Evolutionary conservation across 495 filamentous ascomycete species (phyloP).

Genomic region (Staphylotrichum longicolle): DNA sequence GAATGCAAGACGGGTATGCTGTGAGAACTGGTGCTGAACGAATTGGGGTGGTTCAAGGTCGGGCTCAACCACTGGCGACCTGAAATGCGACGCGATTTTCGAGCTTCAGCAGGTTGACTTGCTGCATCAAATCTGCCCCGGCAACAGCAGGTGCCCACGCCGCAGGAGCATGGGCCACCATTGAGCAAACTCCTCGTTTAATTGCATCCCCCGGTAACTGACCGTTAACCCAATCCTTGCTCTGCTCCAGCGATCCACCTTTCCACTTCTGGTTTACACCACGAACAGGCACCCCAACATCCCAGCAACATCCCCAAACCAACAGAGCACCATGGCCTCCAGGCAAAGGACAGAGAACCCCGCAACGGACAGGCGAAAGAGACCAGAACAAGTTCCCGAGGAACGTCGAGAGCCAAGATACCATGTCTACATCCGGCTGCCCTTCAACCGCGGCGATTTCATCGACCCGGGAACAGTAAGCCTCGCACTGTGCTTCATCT

Average conservation of each 20-base stretch:
- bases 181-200: not conserved
- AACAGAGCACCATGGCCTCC: conserved; percentile 18
- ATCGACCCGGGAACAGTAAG: conserved; percentile 82
- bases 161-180: not conserved
- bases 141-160: conserved; percentile 6
- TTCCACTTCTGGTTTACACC: conserved; percentile 10
- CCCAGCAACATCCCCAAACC: conserved; percentile 3
- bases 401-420: conserved; percentile 47
- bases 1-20: not conserved
- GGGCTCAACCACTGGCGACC: not conserved
- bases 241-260: not conserved
- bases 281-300: conserved; percentile 6
- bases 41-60: not conserved
- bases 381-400: conserved; percentile 18
- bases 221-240: too few relatives aligned
- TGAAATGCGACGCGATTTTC: conserved; percentile 31
- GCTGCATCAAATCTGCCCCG: conserved; percentile 9
- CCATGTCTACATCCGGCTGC: conserved; percentile 82
- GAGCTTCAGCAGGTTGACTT: not conserved
- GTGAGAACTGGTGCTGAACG: not conserved
- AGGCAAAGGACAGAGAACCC: conserved; percentile 11
- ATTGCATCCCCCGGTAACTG: not conserved
- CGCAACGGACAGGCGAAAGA: conserved; percentile 9
- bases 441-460: conserved; percentile 83
- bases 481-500: conserved; percentile 23